Evolutionary conservation across 1,139 yeast genomes (phyloP).

Genomic region (Yamadazyma dendronema): DNA sequence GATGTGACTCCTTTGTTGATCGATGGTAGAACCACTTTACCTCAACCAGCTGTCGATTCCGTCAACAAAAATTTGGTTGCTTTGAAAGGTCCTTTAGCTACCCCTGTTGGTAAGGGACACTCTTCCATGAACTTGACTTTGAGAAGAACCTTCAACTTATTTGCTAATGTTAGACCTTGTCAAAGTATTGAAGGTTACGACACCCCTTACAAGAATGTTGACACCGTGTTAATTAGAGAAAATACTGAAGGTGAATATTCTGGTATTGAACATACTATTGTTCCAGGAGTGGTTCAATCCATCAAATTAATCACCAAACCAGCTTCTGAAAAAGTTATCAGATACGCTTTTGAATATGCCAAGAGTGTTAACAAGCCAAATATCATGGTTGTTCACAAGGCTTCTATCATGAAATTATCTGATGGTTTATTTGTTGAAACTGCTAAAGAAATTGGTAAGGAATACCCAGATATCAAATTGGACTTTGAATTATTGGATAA

Average conservation of each 20-base stretch:
- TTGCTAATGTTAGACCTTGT: conserved; percentile 98
- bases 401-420: conserved; percentile 95
- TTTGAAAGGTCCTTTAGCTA: conserved; percentile 95
- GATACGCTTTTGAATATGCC: conserved; percentile 97
- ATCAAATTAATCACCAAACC: conserved; percentile 95
- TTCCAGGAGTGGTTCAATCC: conserved; percentile 98
- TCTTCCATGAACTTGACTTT: conserved; percentile 94
- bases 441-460: conserved; percentile 85
- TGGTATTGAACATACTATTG: conserved; percentile 97
- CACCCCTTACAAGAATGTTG: conserved; percentile 92
- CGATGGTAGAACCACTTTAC: conserved; percentile 93
- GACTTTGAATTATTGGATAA: conserved; percentile 90
- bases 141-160: conserved; percentile 93
- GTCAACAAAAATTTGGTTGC: conserved; percentile 93
- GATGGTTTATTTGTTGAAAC: conserved; percentile 95
- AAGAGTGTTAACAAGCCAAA: conserved; percentile 84
- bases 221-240: conserved; percentile 95
- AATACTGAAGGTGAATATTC: conserved; percentile 99
- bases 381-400: conserved; percentile 95
- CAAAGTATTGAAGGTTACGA: conserved; percentile 89
- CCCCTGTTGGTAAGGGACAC: conserved; percentile 98
- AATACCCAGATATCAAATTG: conserved; percentile 86
- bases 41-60: conserved; percentile 87
- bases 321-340: conserved; percentile 93
- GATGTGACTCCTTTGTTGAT: conserved; percentile 92